Evolutionary conservation across 179 eudicot species (phyloP).

Genomic region (Vitellaria paradoxa): DNA sequence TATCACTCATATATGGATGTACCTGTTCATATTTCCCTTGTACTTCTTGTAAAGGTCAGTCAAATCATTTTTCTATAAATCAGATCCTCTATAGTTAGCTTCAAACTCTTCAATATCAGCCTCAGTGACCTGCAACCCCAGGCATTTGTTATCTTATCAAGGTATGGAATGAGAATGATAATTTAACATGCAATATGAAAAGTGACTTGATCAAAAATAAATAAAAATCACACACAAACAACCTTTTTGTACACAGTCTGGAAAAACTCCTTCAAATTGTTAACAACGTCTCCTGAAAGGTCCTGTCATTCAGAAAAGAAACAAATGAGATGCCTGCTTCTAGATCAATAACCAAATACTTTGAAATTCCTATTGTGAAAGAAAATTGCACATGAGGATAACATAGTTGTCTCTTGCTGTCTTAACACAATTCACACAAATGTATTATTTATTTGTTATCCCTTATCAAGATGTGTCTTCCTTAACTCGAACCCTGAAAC

Average conservation of each 20-base stretch:
- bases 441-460: no score
- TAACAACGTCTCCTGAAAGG: constrained; percentile 72
- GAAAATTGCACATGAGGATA: no score
- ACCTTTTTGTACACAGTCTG: constrained; percentile 86
- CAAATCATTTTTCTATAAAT: constrained; percentile 81
- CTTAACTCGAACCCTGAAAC: no score
- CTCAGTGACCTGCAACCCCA: constrained; percentile 61
- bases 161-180: not conserved
- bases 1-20: not conserved
- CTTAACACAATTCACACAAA: no score
- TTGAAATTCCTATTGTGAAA: no score
- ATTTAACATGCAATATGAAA: not conserved
- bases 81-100: constrained; percentile 95
- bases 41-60: constrained; percentile 62
- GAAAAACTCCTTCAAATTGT: constrained; percentile 71
- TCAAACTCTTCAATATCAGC: constrained; percentile 96
- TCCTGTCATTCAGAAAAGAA: constrained; percentile 44
- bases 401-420: no score
- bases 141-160: not conserved
- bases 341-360: no score
- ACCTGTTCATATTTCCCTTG: constrained; percentile 95
- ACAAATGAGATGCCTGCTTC: not conserved
- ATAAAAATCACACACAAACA: not conserved
- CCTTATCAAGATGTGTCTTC: no score
- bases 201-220: not conserved